Evolutionary conservation across 2,329 filamentous ascomycete species (phyloP), one percentile per base, ranked within the genome.

Genomic region (Ophiocordyceps australis): DNA sequence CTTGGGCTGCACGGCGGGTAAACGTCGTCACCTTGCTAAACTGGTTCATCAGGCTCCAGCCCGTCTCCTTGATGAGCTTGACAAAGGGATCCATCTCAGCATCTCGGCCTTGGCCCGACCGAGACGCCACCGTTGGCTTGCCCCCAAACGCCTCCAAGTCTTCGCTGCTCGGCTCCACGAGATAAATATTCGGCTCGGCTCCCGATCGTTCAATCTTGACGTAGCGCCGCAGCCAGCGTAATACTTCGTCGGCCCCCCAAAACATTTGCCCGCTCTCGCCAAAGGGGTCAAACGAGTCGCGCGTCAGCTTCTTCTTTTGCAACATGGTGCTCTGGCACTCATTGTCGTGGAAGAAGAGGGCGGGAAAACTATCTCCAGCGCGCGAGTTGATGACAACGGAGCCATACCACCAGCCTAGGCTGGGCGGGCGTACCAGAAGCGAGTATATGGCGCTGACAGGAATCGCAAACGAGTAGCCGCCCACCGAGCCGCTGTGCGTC

Each of bases 1-100:
- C 83, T 40, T 93, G 82, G 0, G 89, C 89, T 0, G 91, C 92
- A 32, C 86, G 68, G 29, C 85, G 61, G 0, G 89, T 94, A 42
- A 98, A 94, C 0, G 83, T 95, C 1, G 89, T 98, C 24, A 98
- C 89, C 47, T 92, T 89, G 53, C 83, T 92, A 42, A 98, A 78
- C 48, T 91, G 89, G 50, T 98, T 89, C 55, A 98, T 68, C 29
- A 98, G 74, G 36, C 81, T 94, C 89, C 89, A 98, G 18, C 85
- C 72, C 1, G 86, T 82, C 47, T 95, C 85, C 47, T 94, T 95
- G 36, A 95, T 62, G 23, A 85, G 80, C 49, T 93, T 94, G 36
- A 80, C 80, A 25, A 98, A 70, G 1, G 86, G 85, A 42, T 98
- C 86, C 80, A 92, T 91, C 25, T 71, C 67, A 2, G 70, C 79